Conservation (phyloP, 345 rosid genomes). For the Noccaea bulbosa region DNA sequence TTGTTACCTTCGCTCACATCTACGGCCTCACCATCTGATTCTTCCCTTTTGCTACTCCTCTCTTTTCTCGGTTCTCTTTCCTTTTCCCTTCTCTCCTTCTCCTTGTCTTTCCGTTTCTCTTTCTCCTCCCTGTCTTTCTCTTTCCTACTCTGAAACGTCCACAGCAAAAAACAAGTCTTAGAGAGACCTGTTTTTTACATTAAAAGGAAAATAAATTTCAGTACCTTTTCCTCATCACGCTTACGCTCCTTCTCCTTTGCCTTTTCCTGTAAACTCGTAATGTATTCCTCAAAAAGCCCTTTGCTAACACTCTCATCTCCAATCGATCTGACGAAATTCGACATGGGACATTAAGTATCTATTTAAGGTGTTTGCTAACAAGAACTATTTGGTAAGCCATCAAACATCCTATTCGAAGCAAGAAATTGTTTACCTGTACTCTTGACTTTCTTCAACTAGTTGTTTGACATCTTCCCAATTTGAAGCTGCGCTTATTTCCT, state of each 20-base stretch:
- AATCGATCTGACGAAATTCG: slow-evolving; percentile 55
- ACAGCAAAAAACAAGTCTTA: slow-evolving; percentile 8
- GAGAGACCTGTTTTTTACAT: background rate
- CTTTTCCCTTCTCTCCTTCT: slow-evolving; percentile 70
- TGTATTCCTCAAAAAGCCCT: slow-evolving; percentile 84
- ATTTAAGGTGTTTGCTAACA: background rate
- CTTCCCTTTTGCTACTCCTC: slow-evolving; percentile 68
- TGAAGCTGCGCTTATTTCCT: slow-evolving; percentile 85
- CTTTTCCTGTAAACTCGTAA: slow-evolving; percentile 71
- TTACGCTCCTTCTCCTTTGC: slow-evolving; percentile 93
- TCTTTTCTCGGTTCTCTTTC: slow-evolving; percentile 86
- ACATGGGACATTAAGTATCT: slow-evolving; percentile 3
- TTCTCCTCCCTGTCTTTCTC: slow-evolving; percentile 60
- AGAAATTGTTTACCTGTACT: slow-evolving; percentile 59
- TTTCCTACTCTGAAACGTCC: slow-evolving; percentile 64
- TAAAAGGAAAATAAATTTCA: background rate
- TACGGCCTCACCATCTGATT: slow-evolving; percentile 76
- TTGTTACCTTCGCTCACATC: slow-evolving; percentile 70
- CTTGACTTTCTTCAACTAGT: slow-evolving; percentile 82
- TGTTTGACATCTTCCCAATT: slow-evolving; percentile 79
- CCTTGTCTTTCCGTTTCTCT: slow-evolving; percentile 68
- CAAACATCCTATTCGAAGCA: slow-evolving; percentile 10
- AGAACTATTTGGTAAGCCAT: slow-evolving; percentile 15
- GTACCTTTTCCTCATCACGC: slow-evolving; percentile 96
- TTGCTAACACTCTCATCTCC: slow-evolving; percentile 70